Conservation (phyloP, 2,329 filamentous ascomycete species). For the Cladosporium oxysporum region DNA sequence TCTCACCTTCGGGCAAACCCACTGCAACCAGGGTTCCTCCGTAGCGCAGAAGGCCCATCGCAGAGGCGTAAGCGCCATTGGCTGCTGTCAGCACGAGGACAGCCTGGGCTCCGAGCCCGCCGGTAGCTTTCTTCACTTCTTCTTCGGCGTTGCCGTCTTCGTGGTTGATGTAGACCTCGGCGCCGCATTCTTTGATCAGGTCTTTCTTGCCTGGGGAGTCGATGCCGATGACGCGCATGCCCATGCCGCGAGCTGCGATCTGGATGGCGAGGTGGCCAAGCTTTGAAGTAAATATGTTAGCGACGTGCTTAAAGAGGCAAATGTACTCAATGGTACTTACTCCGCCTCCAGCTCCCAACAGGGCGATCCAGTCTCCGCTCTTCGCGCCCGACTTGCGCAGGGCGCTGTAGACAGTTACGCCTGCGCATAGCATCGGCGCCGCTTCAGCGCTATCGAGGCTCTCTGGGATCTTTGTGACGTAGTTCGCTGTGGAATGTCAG, state of each 20-base stretch:
- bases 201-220: constrained; percentile 67
- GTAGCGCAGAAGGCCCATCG: constrained; percentile 46
- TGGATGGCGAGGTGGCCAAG: constrained; percentile 64
- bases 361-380: constrained; percentile 61
- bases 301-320: neutral
- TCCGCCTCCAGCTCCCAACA: constrained; percentile 42
- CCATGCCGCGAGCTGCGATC: constrained; percentile 61
- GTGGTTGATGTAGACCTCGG: constrained; percentile 66
- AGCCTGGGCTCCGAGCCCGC: constrained; percentile 61
- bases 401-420: constrained; percentile 67
- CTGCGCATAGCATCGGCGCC: constrained; percentile 65
- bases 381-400: constrained; percentile 62
- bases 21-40: constrained; percentile 50
- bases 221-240: constrained; percentile 64
- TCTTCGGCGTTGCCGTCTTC: constrained; percentile 55
- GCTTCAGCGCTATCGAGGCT: constrained; percentile 59
- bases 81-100: constrained; percentile 58
- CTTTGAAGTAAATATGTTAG: constrained; percentile 35
- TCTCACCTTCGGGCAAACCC: constrained; percentile 50
- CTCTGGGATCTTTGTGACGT: constrained; percentile 70
- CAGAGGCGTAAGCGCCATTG: constrained; percentile 49
- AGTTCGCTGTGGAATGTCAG: constrained; percentile 55
- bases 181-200: constrained; percentile 60
- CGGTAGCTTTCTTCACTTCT: constrained; percentile 59
- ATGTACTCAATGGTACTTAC: constrained; percentile 8